Evolutionary conservation across 2,329 filamentous ascomycete species (phyloP), one percentile per base, ranked within the genome.

Genomic region (Cladosporium sp.): DNA sequence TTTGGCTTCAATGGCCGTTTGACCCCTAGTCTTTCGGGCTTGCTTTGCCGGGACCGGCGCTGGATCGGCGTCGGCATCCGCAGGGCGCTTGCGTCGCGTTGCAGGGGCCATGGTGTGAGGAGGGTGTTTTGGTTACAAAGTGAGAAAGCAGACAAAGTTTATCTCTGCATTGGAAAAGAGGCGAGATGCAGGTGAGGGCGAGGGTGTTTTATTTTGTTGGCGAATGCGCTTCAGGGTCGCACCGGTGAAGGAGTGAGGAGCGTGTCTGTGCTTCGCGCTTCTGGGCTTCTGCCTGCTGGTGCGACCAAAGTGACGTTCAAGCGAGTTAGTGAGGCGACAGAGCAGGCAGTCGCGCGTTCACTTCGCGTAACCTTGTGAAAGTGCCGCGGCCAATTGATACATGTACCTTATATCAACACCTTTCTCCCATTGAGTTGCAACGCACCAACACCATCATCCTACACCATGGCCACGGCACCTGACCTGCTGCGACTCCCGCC

Each of bases 401-500:
- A n/a, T n/a, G n/a, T n/a, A n/a, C n/a, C n/a, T n/a, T n/a, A n/a
- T 58, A 41, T 58, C 21, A 58, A 58, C 32, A 28, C n/a, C 11
- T 28, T 41, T 14, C 34, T 38, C 6, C n/a, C 55, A 24, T 21
- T 47, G n/a, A 24, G 12, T 38, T 28, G 21, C n/a, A n/a, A 12
- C 12, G 14, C 26, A 47, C 26, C 58, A 59, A 10, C 41, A 47
- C 14, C 30, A 24, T 24, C 55, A 36, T 7, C 3, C 4, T n/a
- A 8, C 60, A 64, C 12, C 36, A 66, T 66, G 64, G 61, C 61
- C 2, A 44, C 64, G 11, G 11, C 61, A 21, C 10, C 66, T 11
- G 30, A 59, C 11, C 71, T 73, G 0, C 70, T 88, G 1, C 55
- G 66, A 7, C 68, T 75, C 14, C 88, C 88, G 0, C 76, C 85